phyloP scores from a whole-genome alignment of 2,329 filamentous ascomycete species.

The Cryphonectria parasitica region DNA sequence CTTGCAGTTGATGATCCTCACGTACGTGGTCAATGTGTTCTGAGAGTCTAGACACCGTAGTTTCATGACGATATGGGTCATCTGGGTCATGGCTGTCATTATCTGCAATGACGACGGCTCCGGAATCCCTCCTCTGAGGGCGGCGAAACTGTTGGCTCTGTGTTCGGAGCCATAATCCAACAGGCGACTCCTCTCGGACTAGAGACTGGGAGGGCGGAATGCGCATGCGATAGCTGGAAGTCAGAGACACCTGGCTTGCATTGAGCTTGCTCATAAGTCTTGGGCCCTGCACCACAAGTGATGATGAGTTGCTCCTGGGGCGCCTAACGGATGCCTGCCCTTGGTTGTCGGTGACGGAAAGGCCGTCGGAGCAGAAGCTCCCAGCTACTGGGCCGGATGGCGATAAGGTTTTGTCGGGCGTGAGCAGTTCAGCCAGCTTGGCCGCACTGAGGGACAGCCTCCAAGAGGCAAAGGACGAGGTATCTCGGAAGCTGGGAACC shows the following conservation, averaged over 20 bases:
- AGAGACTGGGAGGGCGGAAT: conserved; percentile 24
- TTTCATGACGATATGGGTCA: background rate
- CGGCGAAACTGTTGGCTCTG: conserved; percentile 23
- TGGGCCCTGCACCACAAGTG: background rate
- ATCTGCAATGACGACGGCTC: background rate
- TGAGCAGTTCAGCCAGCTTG: conserved; percentile 17
- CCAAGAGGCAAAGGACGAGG: conserved; percentile 32
- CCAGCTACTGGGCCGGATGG: conserved; percentile 7
- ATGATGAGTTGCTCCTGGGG: conserved; percentile 20
- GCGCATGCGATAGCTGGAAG: conserved; percentile 8
- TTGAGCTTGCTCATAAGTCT: background rate
- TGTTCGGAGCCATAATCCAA: conserved; percentile 27
- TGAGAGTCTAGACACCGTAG: background rate
- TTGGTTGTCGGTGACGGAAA: background rate
- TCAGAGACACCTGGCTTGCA: conserved; percentile 16
- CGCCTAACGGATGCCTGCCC: background rate
- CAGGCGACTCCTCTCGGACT: conserved; percentile 25
- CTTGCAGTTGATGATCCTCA: background rate
- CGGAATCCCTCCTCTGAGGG: background rate
- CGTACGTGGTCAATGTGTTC: background rate
- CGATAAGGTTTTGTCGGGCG: background rate
- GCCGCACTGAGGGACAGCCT: conserved; percentile 28
- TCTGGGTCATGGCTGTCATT: background rate
- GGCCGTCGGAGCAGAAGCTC: conserved; percentile 14
- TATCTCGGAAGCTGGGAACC: conserved; percentile 19